Evolutionary conservation across 116 monocot genomes (phyloP), one percentile per base, ranked within the genome.

Genomic region (Iris pallida): DNA sequence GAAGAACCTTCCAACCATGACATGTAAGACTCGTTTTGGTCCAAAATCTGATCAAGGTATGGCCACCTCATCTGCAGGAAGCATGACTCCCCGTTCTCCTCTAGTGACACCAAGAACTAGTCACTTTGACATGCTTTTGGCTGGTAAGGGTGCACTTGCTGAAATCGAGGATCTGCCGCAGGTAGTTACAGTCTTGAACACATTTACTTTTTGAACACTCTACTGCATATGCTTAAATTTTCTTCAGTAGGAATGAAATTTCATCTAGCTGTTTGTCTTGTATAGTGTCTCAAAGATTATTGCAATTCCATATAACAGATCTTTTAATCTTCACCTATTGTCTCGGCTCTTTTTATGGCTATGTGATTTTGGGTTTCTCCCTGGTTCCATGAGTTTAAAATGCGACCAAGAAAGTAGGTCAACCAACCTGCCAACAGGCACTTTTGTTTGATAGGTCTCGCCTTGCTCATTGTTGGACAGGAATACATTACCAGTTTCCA

Each of bases 51-150:
- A 98, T 81, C 93, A 90, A 15, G 90, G 89, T 54, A 90, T 93
- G 90, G 79, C 88, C 42, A 83, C 93, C 59, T 98, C 98, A 68
- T 98, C 98, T 45, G 88, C 93, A 65, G 98, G 90, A 4, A 93
- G 93, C 68, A 82, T 98, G 83, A 98, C 98, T 75, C 98, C 98
- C 61, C 78, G 93, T 59, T 98, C 98, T 64, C 98, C 98, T 61
- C 51, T 93, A 46, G 53, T 83, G 72, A 98, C 98, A 66, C 98
- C 98, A 63, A 76, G 82, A 64, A 78, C 80, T 5, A 80, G 69
- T 64, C 93, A 88, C 66, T 78, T 93, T 62, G 98, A 98, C 68
- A 79, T 88, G 81, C 86, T 98, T 85, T 84, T 85, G 63, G 65
- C 81, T 16, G 84, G 83, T 44, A 90, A 71, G 68, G 79, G 54